Evolutionary conservation across 2,329 filamentous ascomycete genomes (phyloP).

Genomic region (Aspergillus sp.): DNA sequence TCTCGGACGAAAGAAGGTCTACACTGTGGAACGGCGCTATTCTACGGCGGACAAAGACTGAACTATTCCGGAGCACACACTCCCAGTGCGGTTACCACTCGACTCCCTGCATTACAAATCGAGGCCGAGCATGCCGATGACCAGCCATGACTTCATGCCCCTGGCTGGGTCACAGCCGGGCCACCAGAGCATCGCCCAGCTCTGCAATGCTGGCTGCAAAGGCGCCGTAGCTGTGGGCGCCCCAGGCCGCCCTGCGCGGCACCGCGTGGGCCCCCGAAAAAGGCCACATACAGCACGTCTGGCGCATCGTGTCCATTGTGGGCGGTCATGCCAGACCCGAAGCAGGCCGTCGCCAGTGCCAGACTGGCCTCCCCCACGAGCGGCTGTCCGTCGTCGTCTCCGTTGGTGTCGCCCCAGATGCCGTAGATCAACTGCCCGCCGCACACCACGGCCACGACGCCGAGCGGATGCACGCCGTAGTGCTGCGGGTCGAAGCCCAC

Average conservation of each 20-base stretch:
- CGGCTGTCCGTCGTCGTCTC: neutral
- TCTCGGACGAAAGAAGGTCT: too few species aligned
- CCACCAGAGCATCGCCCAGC: conserved; percentile 3
- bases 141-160: neutral
- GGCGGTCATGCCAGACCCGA: neutral
- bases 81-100: neutral
- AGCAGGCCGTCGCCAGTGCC: conserved; percentile 5
- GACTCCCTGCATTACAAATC: neutral
- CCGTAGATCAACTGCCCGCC: conserved; percentile 4
- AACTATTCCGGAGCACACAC: too few species aligned
- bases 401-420: conserved; percentile 6
- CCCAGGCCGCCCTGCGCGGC: conserved; percentile 1
- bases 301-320: conserved; percentile 1
- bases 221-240: conserved; percentile 1
- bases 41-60: neutral
- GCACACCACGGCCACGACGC: conserved; percentile 6
- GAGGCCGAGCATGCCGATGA: neutral
- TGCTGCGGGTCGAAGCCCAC: conserved; percentile 3
- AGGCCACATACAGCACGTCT: conserved; percentile 8
- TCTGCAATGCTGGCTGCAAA: conserved; percentile 3
- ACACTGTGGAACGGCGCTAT: too few species aligned
- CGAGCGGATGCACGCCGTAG: conserved; percentile 2
- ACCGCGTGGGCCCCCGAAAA: conserved; percentile 2
- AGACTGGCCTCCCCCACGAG: conserved; percentile 5
- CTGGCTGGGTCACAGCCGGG: neutral